Conservation (phyloP, 2,329 filamentous ascomycete species). For the Microsporum ferrugineum region DNA sequence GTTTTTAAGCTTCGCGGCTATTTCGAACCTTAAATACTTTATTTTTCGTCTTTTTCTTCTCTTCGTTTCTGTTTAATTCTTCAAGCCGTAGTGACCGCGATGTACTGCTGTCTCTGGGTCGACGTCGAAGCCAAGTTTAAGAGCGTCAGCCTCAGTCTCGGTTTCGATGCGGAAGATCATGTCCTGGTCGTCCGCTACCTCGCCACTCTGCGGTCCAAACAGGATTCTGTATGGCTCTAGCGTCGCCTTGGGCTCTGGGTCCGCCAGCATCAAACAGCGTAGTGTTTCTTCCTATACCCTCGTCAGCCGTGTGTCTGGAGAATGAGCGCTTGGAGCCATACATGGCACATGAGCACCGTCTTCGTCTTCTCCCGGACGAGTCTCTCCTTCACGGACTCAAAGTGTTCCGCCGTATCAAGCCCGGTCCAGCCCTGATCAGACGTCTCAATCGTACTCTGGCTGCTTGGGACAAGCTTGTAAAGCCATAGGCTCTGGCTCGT, state of each 20-base stretch:
- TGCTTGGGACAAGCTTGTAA: background rate
- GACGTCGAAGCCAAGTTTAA: background rate
- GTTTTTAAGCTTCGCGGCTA: background rate
- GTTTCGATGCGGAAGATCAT: background rate
- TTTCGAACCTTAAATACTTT: background rate
- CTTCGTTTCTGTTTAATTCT: background rate
- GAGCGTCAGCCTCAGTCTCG: background rate
- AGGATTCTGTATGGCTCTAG: background rate
- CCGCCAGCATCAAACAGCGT: background rate
- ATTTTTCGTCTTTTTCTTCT: background rate
- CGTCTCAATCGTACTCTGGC: background rate
- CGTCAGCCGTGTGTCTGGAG: background rate
- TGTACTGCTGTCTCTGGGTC: background rate
- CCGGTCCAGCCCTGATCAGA: background rate
- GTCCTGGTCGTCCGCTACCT: background rate
- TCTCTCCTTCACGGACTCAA: background rate
- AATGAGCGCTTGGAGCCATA: background rate
- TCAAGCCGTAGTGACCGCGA: background rate
- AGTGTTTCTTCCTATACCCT: background rate
- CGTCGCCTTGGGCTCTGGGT: background rate
- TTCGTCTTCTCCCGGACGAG: background rate
- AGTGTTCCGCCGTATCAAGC: background rate
- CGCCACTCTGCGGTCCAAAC: background rate
- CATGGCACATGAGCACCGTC: background rate
- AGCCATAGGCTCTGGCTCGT: background rate